A percentile compares a stretch with the other conserved stretches of the same genome.
Evolutionary conservation across 2,329 filamentous ascomycete species (phyloP).

Genomic region (Davidsoniella australis): DNA sequence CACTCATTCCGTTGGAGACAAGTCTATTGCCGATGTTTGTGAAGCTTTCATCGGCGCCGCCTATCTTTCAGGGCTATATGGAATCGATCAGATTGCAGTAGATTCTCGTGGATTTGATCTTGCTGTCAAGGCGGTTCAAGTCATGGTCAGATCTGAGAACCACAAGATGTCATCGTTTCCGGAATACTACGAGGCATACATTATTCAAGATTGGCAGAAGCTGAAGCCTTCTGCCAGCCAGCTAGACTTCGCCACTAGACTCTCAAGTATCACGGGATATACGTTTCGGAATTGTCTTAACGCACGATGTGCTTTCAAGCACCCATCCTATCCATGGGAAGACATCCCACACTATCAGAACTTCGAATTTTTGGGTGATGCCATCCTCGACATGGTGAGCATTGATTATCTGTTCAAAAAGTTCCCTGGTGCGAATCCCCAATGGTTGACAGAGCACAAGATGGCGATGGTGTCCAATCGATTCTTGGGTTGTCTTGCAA

Average conservation of each 20-base stretch:
- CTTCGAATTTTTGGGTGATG: constrained; percentile 81
- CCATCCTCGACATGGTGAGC: constrained; percentile 70
- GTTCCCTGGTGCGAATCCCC: constrained; percentile 67
- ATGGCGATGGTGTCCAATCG: constrained; percentile 99
- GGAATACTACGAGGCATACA: constrained; percentile 58
- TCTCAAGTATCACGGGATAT: constrained; percentile 41
- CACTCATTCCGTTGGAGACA: constrained; percentile 60
- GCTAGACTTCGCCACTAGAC: constrained; percentile 44
- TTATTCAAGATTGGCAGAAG: constrained; percentile 53
- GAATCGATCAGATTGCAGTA: constrained; percentile 23
- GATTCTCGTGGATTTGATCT: constrained; percentile 29
- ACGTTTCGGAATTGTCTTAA: constrained; percentile 59
- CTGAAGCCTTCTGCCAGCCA: constrained; percentile 47
- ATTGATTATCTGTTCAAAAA: constrained; percentile 66
- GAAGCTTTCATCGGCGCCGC: constrained; percentile 88
- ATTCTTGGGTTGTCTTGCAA: constrained; percentile 69
- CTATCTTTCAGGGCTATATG: constrained; percentile 32
- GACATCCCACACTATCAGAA: constrained; percentile 78
- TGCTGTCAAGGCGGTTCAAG: constrained; percentile 46
- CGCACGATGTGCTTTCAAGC: constrained; percentile 69
- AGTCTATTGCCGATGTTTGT: constrained; percentile 84
- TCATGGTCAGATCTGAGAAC: constrained; percentile 49
- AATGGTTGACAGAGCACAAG: constrained; percentile 97
- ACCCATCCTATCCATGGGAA: constrained; percentile 64
- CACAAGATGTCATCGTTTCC: constrained; percentile 53